Evolutionary conservation across 805 yeast genomes (phyloP).

Genomic region (Candida manassasensis): DNA sequence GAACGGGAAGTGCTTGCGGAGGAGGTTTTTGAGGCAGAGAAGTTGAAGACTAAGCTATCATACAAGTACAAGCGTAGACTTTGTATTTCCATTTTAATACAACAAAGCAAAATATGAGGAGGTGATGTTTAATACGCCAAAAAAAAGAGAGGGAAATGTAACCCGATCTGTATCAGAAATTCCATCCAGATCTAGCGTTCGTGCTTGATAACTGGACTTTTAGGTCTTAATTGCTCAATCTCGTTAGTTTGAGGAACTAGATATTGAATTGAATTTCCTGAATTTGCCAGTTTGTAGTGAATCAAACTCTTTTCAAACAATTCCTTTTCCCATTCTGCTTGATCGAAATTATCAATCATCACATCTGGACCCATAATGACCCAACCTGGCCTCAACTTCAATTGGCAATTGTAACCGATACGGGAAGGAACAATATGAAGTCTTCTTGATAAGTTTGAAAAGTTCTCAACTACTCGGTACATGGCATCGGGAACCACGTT

Average conservation of each 20-base stretch:
- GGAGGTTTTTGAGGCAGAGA: too few species aligned
- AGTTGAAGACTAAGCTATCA: too few species aligned
- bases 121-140: too few species aligned
- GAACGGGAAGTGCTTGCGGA: conserved; percentile 2
- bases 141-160: too few species aligned
- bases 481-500: conserved; percentile 59
- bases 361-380: conserved; percentile 84
- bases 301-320: conserved; percentile 27
- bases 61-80: too few species aligned
- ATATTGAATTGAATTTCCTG: conserved; percentile 22
- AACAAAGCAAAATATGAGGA: too few species aligned
- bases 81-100: too few species aligned
- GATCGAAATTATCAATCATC: conserved; percentile 60
- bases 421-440: conserved; percentile 78
- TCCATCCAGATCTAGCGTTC: neutral
- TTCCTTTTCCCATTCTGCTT: conserved; percentile 26
- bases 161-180: too few species aligned
- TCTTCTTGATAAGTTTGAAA: conserved; percentile 75
- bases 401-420: conserved; percentile 60
- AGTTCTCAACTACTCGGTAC: conserved; percentile 83
- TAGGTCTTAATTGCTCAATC: conserved; percentile 79
- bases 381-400: conserved; percentile 81
- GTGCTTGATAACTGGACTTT: conserved; percentile 50
- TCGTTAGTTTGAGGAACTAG: conserved; percentile 64
- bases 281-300: conserved; percentile 14